Evolutionary conservation across 2,329 filamentous ascomycete genomes (phyloP).

Genomic region (Domatiomyces catenatus): DNA sequence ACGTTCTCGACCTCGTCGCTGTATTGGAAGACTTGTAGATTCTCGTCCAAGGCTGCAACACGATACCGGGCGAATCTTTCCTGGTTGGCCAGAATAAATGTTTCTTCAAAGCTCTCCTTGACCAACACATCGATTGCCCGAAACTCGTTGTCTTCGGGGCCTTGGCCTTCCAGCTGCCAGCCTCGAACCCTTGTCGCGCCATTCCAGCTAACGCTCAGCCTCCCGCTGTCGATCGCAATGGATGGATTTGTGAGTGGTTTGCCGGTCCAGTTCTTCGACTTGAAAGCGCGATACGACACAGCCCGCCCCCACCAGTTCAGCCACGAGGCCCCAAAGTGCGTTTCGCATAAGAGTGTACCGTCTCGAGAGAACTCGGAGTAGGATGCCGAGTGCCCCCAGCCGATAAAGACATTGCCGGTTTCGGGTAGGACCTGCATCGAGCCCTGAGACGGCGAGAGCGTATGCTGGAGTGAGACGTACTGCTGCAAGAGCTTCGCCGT

Average conservation of each 20-base stretch:
- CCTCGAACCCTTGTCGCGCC: conserved; percentile 28
- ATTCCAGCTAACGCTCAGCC: conserved; percentile 32
- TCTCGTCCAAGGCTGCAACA: conserved; percentile 8
- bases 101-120: conserved; percentile 10
- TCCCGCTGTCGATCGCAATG: conserved; percentile 16
- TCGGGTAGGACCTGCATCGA: conserved; percentile 27
- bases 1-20: conserved; percentile 1
- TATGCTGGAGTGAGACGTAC: conserved; percentile 26
- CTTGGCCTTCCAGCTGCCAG: conserved; percentile 10
- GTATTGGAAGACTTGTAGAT: conserved; percentile 5
- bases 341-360: conserved; percentile 35
- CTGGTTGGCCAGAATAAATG: conserved; percentile 5
- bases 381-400: conserved; percentile 36
- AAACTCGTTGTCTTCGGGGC: conserved; percentile 4
- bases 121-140: conserved; percentile 8
- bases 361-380: conserved; percentile 32
- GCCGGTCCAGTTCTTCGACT: conserved; percentile 35
- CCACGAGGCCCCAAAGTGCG: conserved; percentile 29
- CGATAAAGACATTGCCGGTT: conserved; percentile 31
- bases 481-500: conserved; percentile 29
- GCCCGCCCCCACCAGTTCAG: conserved; percentile 24
- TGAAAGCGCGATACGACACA: conserved; percentile 41
- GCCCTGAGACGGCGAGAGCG: conserved; percentile 27
- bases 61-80: conserved; percentile 5
- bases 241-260: conserved; percentile 27